Conservation (phyloP, 2,329 filamentous ascomycete genomes). For the Tolypocladium endophyticum region DNA sequence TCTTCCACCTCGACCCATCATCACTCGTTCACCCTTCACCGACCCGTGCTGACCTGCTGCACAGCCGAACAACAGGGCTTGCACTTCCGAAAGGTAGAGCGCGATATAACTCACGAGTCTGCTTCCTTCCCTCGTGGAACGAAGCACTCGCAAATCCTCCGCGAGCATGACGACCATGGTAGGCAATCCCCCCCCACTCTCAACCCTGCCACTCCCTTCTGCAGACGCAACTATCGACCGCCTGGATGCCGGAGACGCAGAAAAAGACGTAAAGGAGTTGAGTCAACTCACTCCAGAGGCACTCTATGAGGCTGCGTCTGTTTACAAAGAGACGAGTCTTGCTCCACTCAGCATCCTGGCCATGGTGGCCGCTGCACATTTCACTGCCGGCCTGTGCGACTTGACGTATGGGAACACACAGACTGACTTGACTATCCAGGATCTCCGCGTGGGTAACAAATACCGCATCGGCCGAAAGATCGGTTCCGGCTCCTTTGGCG, state of each 20-base stretch:
- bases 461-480: slow-evolving; percentile 99
- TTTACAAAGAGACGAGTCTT: neutral
- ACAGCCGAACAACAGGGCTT: neutral
- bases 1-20: neutral
- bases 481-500: slow-evolving; percentile 92
- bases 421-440: slow-evolving; percentile 40
- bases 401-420: neutral
- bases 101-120: neutral
- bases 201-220: neutral
- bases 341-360: neutral
- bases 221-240: neutral
- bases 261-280: neutral
- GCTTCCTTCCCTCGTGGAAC: slow-evolving; percentile 12
- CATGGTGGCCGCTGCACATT: neutral
- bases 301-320: neutral
- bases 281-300: neutral
- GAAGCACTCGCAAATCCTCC: slow-evolving; percentile 8
- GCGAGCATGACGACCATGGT: slow-evolving; percentile 43
- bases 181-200: slow-evolving; percentile 12
- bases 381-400: neutral
- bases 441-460: slow-evolving; percentile 98
- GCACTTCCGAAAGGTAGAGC: neutral
- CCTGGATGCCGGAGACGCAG: neutral
- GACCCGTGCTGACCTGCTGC: neutral
- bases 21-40: neutral